phyloP scores from a whole-genome alignment of 2,329 filamentous ascomycete species.

The Colletotrichum camelliae region DNA sequence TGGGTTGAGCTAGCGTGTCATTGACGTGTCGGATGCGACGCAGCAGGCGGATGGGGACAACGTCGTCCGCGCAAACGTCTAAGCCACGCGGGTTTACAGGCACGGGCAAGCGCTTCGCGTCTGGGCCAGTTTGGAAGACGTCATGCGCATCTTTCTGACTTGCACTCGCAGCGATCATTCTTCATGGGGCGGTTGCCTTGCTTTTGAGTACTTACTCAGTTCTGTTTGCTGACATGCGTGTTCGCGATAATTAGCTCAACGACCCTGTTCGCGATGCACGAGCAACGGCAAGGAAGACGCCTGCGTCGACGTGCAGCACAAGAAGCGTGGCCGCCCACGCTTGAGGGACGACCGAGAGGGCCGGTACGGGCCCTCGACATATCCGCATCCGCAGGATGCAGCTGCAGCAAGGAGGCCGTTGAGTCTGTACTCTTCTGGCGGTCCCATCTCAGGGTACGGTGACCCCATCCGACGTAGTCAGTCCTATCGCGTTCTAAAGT shows the following conservation, averaged over 20 bases:
- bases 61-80: neutral
- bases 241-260: constrained; percentile 59
- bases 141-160: neutral
- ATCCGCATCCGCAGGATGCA: constrained; percentile 50
- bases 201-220: neutral
- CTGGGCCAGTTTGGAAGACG: neutral
- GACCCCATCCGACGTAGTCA: constrained; percentile 50
- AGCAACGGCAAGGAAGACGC: constrained; percentile 81
- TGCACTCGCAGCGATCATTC: neutral
- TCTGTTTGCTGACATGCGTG: constrained; percentile 11
- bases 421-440: constrained; percentile 54
- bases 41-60: neutral
- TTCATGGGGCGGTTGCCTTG: neutral
- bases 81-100: neutral
- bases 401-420: constrained; percentile 47
- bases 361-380: constrained; percentile 59
- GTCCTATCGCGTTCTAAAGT: constrained; percentile 60
- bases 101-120: constrained; percentile 9
- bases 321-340: constrained; percentile 80
- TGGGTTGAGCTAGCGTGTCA: constrained; percentile 12
- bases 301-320: constrained; percentile 85
- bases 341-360: constrained; percentile 74
- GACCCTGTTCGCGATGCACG: constrained; percentile 79
- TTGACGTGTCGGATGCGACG: constrained; percentile 14
- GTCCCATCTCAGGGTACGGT: constrained; percentile 50